Conservation (phyloP, 163 green algal species). For the Scenedesmus sp. region DNA sequence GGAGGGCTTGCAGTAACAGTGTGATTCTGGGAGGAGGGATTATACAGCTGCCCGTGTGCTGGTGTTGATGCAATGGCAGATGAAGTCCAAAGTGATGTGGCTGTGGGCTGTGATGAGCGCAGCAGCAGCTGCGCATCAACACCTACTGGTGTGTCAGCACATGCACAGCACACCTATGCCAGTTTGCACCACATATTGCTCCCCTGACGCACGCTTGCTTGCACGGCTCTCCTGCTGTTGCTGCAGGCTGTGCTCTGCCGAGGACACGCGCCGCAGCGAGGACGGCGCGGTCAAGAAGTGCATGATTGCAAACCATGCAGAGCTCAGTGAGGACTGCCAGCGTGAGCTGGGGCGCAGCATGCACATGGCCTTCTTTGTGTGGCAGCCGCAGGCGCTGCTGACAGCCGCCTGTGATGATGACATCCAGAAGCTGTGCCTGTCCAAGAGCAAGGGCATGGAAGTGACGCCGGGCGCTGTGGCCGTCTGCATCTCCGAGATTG, state of each 20-base stretch:
- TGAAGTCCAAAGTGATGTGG: too few species aligned
- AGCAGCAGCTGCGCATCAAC: too few species aligned
- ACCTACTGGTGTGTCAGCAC: too few species aligned
- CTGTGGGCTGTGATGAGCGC: too few species aligned
- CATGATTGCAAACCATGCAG: slow-evolving; percentile 55
- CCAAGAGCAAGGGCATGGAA: slow-evolving; percentile 54
- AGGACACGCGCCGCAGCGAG: slow-evolving; percentile 31
- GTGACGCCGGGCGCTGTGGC: slow-evolving; percentile 59
- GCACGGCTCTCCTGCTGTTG: neutral
- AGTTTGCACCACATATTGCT: too few species aligned
- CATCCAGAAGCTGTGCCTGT: slow-evolving; percentile 65
- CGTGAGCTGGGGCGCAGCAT: slow-evolving; percentile 74
- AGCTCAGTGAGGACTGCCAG: slow-evolving; percentile 52
- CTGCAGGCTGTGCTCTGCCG: slow-evolving; percentile 31
- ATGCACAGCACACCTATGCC: too few species aligned
- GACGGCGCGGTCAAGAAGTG: slow-evolving; percentile 70
- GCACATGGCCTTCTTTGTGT: slow-evolving; percentile 78
- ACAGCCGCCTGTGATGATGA: slow-evolving; percentile 80
- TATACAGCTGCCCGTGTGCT: neutral
- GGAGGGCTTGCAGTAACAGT: neutral
- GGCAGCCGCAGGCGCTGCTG: slow-evolving; percentile 57
- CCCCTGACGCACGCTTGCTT: too few species aligned
- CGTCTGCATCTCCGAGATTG: slow-evolving; percentile 64
- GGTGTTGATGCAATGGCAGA: neutral
- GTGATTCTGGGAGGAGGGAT: too few species aligned